Evolutionary conservation across 495 filamentous ascomycete species (phyloP).

Genomic region (Penicillium coffeae): DNA sequence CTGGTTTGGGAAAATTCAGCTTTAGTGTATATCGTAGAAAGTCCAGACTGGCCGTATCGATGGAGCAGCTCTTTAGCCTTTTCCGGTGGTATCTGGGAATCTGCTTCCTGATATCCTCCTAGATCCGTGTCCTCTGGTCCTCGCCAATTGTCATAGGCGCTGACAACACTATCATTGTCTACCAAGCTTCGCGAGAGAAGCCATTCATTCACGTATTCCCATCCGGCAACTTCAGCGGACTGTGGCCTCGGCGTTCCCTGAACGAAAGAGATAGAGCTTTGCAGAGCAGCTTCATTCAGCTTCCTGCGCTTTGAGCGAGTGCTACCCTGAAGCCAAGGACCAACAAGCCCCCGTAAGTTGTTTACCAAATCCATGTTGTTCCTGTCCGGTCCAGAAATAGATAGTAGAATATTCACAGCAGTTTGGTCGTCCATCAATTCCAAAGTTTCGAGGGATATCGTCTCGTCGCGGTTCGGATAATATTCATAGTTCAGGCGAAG

Average conservation of each 20-base stretch:
- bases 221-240: conserved; percentile 43
- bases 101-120: conserved; percentile 58
- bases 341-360: conserved; percentile 72
- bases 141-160: conserved; percentile 69
- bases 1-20: conserved; percentile 54
- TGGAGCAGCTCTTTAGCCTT: conserved; percentile 50
- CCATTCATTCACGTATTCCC: conserved; percentile 80
- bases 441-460: conserved; percentile 59
- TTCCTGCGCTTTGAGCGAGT: conserved; percentile 58
- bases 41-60: conserved; percentile 66
- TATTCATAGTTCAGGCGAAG: conserved; percentile 82
- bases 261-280: conserved; percentile 27
- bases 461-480: conserved; percentile 56
- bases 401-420: conserved; percentile 65
- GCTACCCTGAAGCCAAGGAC: conserved; percentile 77
- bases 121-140: conserved; percentile 78
- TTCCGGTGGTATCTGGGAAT: conserved; percentile 46
- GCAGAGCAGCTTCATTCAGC: conserved; percentile 32
- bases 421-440: conserved; percentile 51
- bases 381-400: conserved; percentile 50
- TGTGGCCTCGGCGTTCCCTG: conserved; percentile 18
- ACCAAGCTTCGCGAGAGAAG: conserved; percentile 59
- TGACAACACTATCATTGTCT: conserved; percentile 49
- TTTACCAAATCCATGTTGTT: conserved; percentile 51
- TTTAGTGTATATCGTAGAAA: conserved; percentile 71